Evolutionary conservation across 106 monocot genomes (phyloP).

Genomic region (Allium cepa): DNA sequence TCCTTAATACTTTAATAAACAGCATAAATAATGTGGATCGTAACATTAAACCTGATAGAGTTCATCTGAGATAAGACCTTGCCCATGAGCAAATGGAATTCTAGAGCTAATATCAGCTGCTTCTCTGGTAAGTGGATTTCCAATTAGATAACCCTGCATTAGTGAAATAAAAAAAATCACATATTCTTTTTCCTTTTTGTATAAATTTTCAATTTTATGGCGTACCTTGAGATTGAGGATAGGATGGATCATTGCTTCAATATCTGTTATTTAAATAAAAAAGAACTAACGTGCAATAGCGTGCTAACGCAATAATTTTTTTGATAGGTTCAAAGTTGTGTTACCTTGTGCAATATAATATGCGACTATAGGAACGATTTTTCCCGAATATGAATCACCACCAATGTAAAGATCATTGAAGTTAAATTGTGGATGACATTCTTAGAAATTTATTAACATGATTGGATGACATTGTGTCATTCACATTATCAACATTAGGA

Average conservation of each 20-base stretch:
- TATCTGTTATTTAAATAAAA: too few species aligned
- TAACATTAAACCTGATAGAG: constrained; percentile 9
- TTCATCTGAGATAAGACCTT: constrained; percentile 29
- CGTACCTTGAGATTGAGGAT: too few species aligned
- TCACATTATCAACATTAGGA: neutral
- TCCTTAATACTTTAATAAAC: too few species aligned
- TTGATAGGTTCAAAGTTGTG: too few species aligned
- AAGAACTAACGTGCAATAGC: too few species aligned
- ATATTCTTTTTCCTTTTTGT: too few species aligned
- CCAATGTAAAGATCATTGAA: constrained; percentile 55
- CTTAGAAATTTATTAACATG: neutral
- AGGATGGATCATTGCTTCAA: too few species aligned
- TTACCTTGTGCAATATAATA: constrained; percentile 14
- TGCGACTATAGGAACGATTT: constrained; percentile 15
- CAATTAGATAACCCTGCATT: constrained; percentile 24
- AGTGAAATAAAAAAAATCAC: too few species aligned
- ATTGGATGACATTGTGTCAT: constrained; percentile 13
- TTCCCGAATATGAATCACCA: constrained; percentile 74
- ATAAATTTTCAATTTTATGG: too few species aligned
- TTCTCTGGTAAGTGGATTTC: constrained; percentile 18
- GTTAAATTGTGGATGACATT: constrained; percentile 47
- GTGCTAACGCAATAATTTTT: too few species aligned
- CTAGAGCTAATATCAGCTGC: neutral
- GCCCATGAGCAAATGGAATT: constrained; percentile 18
- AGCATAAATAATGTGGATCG: too few species aligned